Percentiles rank a stretch among this genome's conserved stretches.
Evolutionary conservation across 768 basidiomycete species (phyloP).

Genomic region (Royoungia palumana): DNA sequence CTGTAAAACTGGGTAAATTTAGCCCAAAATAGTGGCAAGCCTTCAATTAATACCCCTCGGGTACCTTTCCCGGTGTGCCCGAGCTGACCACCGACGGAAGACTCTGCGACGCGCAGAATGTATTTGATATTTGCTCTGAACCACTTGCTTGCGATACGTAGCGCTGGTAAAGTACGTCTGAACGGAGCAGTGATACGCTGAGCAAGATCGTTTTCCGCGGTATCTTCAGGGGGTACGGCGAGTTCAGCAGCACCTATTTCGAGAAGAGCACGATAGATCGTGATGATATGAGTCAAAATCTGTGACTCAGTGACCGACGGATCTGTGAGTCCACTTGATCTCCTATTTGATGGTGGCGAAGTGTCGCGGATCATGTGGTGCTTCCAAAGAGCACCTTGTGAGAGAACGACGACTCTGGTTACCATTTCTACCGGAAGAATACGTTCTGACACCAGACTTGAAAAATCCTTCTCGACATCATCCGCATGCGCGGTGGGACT

Average conservation of each 20-base stretch:
- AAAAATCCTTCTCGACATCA: slow-evolving; percentile 55
- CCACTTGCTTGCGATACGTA: slow-evolving; percentile 91
- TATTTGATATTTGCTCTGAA: slow-evolving; percentile 72
- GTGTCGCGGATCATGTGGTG: slow-evolving; percentile 68
- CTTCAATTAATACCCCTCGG: slow-evolving; percentile 28
- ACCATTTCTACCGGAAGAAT: slow-evolving; percentile 74
- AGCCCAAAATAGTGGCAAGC: slow-evolving; percentile 62
- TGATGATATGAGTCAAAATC: slow-evolving; percentile 65
- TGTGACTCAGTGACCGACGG: slow-evolving; percentile 54
- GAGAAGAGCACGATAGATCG: slow-evolving; percentile 60
- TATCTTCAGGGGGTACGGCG: slow-evolving; percentile 50
- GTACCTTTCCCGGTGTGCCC: slow-evolving; percentile 14
- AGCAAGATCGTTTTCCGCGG: slow-evolving; percentile 58
- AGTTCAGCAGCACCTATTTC: slow-evolving; percentile 65
- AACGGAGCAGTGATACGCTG: slow-evolving; percentile 84
- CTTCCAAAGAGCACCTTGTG: slow-evolving; percentile 83
- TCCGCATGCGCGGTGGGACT: slow-evolving; percentile 47
- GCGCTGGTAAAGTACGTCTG: slow-evolving; percentile 78
- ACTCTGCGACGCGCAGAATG: slow-evolving; percentile 44
- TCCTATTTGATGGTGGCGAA: slow-evolving; percentile 28
- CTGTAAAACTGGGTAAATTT: slow-evolving; percentile 65
- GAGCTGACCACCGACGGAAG: slow-evolving; percentile 19
- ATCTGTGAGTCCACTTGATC: slow-evolving; percentile 19
- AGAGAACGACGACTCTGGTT: slow-evolving; percentile 65
- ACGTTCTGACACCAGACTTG: slow-evolving; percentile 59